Evolutionary conservation across 257 asterid genomes (phyloP), one percentile per base, ranked within the genome.

Genomic region (Eucommia ulmoides): DNA sequence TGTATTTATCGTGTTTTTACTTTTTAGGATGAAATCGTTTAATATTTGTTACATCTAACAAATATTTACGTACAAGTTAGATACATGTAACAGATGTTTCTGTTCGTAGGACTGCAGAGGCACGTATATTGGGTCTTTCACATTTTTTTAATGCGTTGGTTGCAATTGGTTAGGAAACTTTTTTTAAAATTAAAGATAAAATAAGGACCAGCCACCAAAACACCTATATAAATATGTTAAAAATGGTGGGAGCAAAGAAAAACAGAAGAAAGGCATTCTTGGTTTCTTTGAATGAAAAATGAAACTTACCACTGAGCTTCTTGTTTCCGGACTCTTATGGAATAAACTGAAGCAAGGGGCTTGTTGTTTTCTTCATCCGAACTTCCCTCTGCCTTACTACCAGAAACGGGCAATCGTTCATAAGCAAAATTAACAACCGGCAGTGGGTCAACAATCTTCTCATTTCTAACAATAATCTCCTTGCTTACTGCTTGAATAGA

Each of bases 351-450:
- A 56, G 67, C 57, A 25, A 51, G 58, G 50, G 67, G 42, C 60
- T 33, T 59, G 22, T 73, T 83, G 60, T 54, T 60, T 19, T 67
- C 73, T 58, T 62, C 76, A 55, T 80, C 88, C 54, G 81, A 68
- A 56, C 60, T 68, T 65, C 62, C 79, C 45, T 77, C 71, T 33
- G 62, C 68, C 45, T 51, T 55, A 65, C 49, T 23, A 60, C 52
- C 50, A 55, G 20, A 62, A 38, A 64, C 22, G 56, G 46, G 15
- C 23, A 22, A 41, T 25, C 45, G 24, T 41, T 60, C 58, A 48
- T 24, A 51, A 50, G 62, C 53, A 60, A 60, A 20, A 56, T 56
- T 52, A 18, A 68, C 60, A 51, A 51, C 76, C 46, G 50, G 42
- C 49, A 52, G 57, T 50, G 45, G 54, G 15, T 53, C 52, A 42